phyloP scores from a whole-genome alignment of 73 alveolate genomes.

The Paraurostyla sp. region DNA sequence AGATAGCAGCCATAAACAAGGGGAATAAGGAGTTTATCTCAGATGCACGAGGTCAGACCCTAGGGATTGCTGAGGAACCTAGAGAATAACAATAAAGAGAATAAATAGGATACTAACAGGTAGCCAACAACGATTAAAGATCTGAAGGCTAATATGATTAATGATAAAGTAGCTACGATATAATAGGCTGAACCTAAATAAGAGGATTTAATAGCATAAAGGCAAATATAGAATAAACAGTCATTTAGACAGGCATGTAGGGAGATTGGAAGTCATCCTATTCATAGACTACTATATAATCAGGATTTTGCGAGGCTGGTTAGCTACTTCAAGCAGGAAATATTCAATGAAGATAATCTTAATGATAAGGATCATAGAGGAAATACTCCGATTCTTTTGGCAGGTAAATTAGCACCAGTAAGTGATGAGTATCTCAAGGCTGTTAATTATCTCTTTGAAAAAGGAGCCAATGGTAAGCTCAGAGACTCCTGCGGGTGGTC shows the following conservation, averaged over 20 bases:
- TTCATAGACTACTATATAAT: constrained; percentile 35
- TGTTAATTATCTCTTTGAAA: constrained; percentile 60
- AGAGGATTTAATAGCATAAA: no score
- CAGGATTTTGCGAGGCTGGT: constrained; percentile 2
- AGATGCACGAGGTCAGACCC: neutral
- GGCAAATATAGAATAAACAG: neutral
- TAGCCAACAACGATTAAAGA: neutral
- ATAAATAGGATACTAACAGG: neutral
- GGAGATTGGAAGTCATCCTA: constrained; percentile 27
- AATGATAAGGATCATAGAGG: constrained; percentile 80
- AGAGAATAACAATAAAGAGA: neutral
- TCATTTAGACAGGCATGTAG: neutral
- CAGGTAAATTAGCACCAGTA: constrained; percentile 76
- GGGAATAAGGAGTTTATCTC: neutral
- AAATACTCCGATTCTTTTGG: constrained; percentile 85
- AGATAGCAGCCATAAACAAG: no score
- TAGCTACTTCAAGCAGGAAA: neutral
- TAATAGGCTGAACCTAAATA: neutral
- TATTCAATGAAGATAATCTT: neutral
- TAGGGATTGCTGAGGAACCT: neutral
- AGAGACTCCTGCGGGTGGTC: constrained; percentile 90
- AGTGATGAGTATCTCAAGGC: constrained; percentile 72
- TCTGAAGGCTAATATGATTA: neutral
- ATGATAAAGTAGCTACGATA: neutral
- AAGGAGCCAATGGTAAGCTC: constrained; percentile 82